phyloP scores from a whole-genome alignment of 108 stramenopile genomes.

The Cylindrotheca closterium region DNA sequence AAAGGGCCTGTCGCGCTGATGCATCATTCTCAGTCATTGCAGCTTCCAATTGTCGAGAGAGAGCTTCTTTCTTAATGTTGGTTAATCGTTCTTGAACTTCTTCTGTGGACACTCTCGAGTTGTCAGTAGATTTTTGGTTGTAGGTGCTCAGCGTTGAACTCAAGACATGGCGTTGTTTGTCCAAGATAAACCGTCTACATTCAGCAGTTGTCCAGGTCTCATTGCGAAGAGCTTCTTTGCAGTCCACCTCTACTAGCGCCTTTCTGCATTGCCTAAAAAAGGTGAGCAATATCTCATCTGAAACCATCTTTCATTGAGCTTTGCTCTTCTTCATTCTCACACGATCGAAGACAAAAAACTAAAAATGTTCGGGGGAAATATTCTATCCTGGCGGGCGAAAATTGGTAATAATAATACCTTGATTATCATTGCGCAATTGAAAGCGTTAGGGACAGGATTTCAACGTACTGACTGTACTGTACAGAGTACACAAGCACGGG shows the following conservation, averaged over 20 bases:
- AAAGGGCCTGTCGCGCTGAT: slow-evolving; percentile 35
- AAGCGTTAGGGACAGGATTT: too few relatives aligned
- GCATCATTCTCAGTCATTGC: slow-evolving; percentile 36
- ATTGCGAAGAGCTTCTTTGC: background rate
- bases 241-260: slow-evolving; percentile 5
- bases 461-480: too few relatives aligned
- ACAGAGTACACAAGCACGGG: too few relatives aligned
- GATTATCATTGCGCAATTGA: too few relatives aligned
- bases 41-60: background rate
- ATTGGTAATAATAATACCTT: too few relatives aligned
- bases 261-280: slow-evolving; percentile 14
- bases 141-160: slow-evolving; percentile 8
- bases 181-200: slow-evolving; percentile 29
- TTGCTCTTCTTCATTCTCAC: too few relatives aligned
- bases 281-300: slow-evolving; percentile 20
- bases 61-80: slow-evolving; percentile 2
- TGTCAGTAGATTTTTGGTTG: slow-evolving; percentile 5
- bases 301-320: background rate
- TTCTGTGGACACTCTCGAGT: background rate
- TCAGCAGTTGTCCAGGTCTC: background rate
- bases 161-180: slow-evolving; percentile 20
- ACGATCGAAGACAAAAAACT: too few relatives aligned
- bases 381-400: too few relatives aligned
- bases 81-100: slow-evolving; percentile 29
- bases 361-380: too few relatives aligned